A percentile compares a stretch with the other conserved stretches of the same genome.
Evolutionary conservation across 1,284 basidiomycete species (phyloP).

Genomic region (Rhodotorula sp.): DNA sequence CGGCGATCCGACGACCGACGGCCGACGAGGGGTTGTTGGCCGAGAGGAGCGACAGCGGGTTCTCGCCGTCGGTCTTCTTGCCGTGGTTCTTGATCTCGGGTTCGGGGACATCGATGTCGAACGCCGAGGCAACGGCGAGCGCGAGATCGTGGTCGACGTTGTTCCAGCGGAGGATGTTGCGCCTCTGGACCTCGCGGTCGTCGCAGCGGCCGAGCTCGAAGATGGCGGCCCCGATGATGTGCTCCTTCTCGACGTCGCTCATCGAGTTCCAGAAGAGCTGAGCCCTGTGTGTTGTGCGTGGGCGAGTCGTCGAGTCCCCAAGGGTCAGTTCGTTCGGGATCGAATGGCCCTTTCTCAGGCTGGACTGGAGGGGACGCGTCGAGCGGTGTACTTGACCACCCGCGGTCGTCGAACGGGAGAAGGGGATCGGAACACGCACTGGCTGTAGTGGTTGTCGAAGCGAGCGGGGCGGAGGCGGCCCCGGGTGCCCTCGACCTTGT

Average conservation of each 20-base stretch:
- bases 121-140: slow-evolving; percentile 57
- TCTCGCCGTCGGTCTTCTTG: slow-evolving; percentile 54
- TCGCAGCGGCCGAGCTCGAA: slow-evolving; percentile 72
- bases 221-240: slow-evolving; percentile 64
- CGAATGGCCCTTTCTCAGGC: too few species aligned
- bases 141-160: slow-evolving; percentile 69
- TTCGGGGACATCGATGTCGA: slow-evolving; percentile 61
- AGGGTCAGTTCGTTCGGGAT: too few species aligned
- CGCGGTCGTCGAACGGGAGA: background rate
- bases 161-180: slow-evolving; percentile 64
- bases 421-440: background rate
- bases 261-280: slow-evolving; percentile 78
- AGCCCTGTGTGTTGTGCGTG: slow-evolving; percentile 60
- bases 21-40: slow-evolving; percentile 46
- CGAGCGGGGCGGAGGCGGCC: slow-evolving; percentile 38
- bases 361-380: too few species aligned
- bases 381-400: too few species aligned
- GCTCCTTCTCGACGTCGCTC: slow-evolving; percentile 61
- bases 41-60: slow-evolving; percentile 40
- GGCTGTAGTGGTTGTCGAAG: slow-evolving; percentile 25
- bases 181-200: slow-evolving; percentile 65
- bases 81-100: slow-evolving; percentile 59
- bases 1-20: slow-evolving; percentile 64
- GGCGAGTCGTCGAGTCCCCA: too few species aligned
- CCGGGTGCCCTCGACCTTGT: slow-evolving; percentile 60